These are phyloP conservation scores for Nannochloris sp. DNA, from an alignment of 139 green algal genomes.

Conservation along the genomic window DNA sequence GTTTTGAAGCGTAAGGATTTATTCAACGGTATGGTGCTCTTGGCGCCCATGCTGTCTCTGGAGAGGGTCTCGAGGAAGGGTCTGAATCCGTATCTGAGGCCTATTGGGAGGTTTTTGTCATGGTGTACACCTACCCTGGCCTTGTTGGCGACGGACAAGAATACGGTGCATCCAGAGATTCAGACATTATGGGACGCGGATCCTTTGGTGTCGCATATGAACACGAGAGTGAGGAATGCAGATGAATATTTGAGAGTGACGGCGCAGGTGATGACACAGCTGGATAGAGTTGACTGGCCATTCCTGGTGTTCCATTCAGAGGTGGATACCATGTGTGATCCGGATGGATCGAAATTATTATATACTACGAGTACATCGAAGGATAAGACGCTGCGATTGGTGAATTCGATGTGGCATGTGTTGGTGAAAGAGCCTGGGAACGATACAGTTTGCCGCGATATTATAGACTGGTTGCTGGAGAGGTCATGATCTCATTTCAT, in stretches of 20 bases:
- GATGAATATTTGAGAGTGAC: conserved; percentile 43
- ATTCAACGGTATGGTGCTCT: conserved; percentile 43
- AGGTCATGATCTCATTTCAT: neutral
- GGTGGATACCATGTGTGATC: conserved; percentile 55
- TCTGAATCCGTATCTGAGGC: conserved; percentile 47
- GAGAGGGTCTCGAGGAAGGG: conserved; percentile 46
- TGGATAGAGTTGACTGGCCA: conserved; percentile 33
- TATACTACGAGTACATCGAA: conserved; percentile 20
- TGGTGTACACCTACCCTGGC: conserved; percentile 25
- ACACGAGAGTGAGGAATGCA: conserved; percentile 31
- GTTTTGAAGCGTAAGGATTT: conserved; percentile 9
- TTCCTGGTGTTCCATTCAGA: conserved; percentile 53
- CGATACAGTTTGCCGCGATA: conserved; percentile 29
- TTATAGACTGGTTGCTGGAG: conserved; percentile 25
- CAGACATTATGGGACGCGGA: conserved; percentile 44
- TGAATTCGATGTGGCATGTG: conserved; percentile 60
- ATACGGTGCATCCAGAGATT: conserved; percentile 42
- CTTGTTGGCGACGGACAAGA: conserved; percentile 28
- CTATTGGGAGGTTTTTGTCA: conserved; percentile 33
- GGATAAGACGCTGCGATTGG: conserved; percentile 52
- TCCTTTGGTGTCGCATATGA: conserved; percentile 25
- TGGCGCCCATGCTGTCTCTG: conserved; percentile 60
- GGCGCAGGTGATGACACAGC: conserved; percentile 12
- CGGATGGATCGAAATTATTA: conserved; percentile 42
- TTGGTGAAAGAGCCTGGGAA: conserved; percentile 52